Conservation (phyloP, 345 rosid genomes). For the Toxicodendron radicans region DNA sequence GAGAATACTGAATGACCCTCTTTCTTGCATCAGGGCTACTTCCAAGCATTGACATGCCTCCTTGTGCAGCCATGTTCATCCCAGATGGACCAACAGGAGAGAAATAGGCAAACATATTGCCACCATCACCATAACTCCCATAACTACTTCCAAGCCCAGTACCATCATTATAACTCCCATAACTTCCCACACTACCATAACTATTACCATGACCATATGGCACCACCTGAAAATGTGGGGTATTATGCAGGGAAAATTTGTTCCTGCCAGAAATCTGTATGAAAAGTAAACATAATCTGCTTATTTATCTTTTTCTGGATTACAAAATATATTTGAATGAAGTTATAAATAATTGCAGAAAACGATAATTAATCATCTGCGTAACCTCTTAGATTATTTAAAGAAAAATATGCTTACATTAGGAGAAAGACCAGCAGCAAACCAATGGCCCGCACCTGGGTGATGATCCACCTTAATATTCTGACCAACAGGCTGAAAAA, state of each 20-base stretch:
- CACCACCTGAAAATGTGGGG: slow-evolving; percentile 75
- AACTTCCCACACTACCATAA: slow-evolving; percentile 95
- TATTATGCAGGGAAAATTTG: slow-evolving; percentile 66
- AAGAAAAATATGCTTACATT: slow-evolving; percentile 55
- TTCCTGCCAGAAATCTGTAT: slow-evolving; percentile 72
- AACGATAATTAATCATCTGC: not conserved
- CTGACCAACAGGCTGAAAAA: slow-evolving; percentile 73
- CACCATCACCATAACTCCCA: slow-evolving; percentile 87
- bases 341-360: not conserved
- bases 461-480: slow-evolving; percentile 95
- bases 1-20: slow-evolving; percentile 69
- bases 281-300: not conserved
- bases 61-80: slow-evolving; percentile 68
- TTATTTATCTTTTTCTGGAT: not conserved
- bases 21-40: slow-evolving; percentile 92
- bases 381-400: slow-evolving; percentile 16
- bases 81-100: slow-evolving; percentile 93
- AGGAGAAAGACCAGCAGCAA: slow-evolving; percentile 99
- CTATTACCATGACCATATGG: slow-evolving; percentile 76
- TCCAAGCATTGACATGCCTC: slow-evolving; percentile 75
- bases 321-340: slow-evolving; percentile 17
- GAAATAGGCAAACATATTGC: slow-evolving; percentile 75
- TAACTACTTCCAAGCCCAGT: slow-evolving; percentile 77
- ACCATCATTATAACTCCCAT: slow-evolving; percentile 92
- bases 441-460: slow-evolving; percentile 99